phyloP scores from a whole-genome alignment of 1,284 basidiomycete species.

The Cryptococcus sp. region DNA sequence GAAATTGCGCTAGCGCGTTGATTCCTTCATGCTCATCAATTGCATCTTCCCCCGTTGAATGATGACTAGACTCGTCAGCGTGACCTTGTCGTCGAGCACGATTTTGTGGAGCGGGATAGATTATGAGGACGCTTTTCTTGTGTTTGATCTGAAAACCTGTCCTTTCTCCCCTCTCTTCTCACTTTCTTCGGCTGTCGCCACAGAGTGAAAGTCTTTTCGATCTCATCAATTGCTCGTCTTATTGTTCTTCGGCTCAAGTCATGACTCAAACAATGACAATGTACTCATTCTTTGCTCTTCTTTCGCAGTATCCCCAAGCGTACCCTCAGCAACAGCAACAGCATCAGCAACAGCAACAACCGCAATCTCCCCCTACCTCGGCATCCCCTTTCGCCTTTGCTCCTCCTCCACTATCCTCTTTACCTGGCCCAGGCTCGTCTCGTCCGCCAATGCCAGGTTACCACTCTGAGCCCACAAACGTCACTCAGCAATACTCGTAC shows the following conservation, averaged over 20 bases:
- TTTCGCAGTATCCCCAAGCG: neutral
- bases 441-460: constrained; percentile 32
- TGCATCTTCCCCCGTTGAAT: no score
- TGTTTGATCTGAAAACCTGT: neutral
- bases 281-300: neutral
- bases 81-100: no score
- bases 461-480: constrained; percentile 34
- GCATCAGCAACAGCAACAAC: constrained; percentile 12
- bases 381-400: constrained; percentile 49
- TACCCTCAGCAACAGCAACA: constrained; percentile 8
- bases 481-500: constrained; percentile 26
- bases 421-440: constrained; percentile 22
- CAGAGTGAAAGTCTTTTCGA: neutral
- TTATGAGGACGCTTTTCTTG: no score
- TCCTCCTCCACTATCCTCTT: constrained; percentile 40
- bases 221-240: neutral
- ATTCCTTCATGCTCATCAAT: no score
- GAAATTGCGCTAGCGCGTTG: no score
- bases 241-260: neutral
- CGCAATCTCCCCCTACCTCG: constrained; percentile 33
- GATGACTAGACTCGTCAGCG: no score
- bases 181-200: neutral
- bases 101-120: no score
- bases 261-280: neutral
- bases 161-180: neutral